Percentiles rank a stretch among this genome's conserved stretches.
phyloP scores from a whole-genome alignment of 2,329 filamentous ascomycete species.

The Clarireedia hainanense region DNA sequence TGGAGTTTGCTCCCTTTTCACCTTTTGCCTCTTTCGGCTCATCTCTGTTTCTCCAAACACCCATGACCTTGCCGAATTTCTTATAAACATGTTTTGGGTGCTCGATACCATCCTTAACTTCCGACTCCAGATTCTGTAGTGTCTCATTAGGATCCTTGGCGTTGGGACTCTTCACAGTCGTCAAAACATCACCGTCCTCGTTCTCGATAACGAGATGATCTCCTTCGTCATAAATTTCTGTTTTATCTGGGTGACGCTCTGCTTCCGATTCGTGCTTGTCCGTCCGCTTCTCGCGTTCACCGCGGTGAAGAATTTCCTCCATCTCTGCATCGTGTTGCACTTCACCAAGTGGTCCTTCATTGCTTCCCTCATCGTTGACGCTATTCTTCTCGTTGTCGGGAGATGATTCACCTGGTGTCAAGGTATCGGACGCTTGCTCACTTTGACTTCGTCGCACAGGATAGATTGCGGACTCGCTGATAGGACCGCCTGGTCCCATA shows the following conservation, averaged over 20 bases:
- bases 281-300: constrained; percentile 30
- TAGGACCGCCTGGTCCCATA: constrained; percentile 76
- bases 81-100: constrained; percentile 9
- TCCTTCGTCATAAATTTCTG: constrained; percentile 77
- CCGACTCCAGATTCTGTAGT: constrained; percentile 32
- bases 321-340: constrained; percentile 30
- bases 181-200: constrained; percentile 76
- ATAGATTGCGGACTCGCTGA: constrained; percentile 82
- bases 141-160: constrained; percentile 26
- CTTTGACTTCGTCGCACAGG: constrained; percentile 41
- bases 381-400: constrained; percentile 18
- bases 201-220: constrained; percentile 75
- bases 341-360: constrained; percentile 26
- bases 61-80: constrained; percentile 26
- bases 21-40: constrained; percentile 23
- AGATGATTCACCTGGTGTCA: constrained; percentile 25
- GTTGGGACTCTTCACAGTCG: constrained; percentile 41
- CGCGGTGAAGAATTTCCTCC: constrained; percentile 27
- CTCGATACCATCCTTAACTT: constrained; percentile 30
- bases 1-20: constrained; percentile 25
- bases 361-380: constrained; percentile 26
- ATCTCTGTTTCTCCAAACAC: constrained; percentile 31
- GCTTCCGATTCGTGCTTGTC: constrained; percentile 24
- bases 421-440: constrained; percentile 25
- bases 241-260: constrained; percentile 26